These are phyloP conservation scores for Porogramme epimiltina DNA, from an alignment of 1,284 basidiomycete genomes.

Conservation along the genomic window DNA sequence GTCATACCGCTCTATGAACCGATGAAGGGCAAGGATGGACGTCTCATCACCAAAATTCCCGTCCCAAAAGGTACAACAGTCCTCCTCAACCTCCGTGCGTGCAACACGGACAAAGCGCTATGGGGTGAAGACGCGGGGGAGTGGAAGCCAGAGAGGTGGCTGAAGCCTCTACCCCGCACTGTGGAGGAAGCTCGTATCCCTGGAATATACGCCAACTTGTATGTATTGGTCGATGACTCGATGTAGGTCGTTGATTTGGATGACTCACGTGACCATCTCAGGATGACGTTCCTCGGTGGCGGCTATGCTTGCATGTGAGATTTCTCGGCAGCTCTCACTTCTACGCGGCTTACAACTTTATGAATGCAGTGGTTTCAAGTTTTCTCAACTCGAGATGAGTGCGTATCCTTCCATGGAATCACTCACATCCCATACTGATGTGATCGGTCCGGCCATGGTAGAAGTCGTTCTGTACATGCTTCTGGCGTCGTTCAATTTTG, in stretches of 20 bases:
- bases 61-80: conserved; percentile 48
- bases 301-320: background rate
- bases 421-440: background rate
- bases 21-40: conserved; percentile 29
- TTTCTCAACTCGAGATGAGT: conserved; percentile 17
- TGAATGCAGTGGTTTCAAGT: conserved; percentile 11
- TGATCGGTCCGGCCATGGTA: background rate
- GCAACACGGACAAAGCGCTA: conserved; percentile 47
- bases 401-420: background rate
- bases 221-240: conserved; percentile 2
- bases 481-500: conserved; percentile 2
- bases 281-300: background rate
- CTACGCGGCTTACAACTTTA: background rate
- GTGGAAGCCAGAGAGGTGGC: conserved; percentile 44
- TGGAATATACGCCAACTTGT: conserved; percentile 25
- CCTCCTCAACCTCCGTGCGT: conserved; percentile 44
- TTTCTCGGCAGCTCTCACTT: background rate
- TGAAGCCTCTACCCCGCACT: conserved; percentile 21
- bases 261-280: background rate
- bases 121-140: conserved; percentile 59
- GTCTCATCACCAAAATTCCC: conserved; percentile 38
- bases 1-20: conserved; percentile 28
- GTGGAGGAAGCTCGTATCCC: conserved; percentile 23
- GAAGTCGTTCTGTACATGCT: conserved; percentile 10
- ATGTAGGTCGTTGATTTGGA: background rate